Conservation (phyloP, 768 basidiomycete species). For the Russula lepida region DNA sequence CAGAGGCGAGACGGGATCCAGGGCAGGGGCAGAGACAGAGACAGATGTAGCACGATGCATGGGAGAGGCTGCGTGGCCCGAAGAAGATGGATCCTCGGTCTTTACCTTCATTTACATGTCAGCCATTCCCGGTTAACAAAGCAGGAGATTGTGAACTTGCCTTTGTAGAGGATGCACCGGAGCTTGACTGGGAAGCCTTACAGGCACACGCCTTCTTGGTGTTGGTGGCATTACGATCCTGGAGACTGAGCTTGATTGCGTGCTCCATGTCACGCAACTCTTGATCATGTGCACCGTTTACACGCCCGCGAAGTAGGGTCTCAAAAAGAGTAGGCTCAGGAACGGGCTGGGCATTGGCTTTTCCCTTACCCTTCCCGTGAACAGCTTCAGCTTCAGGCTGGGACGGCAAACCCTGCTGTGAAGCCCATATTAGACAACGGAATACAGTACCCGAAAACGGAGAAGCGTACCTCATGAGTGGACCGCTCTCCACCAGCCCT, state of each 20-base stretch:
- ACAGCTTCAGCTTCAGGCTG: not conserved
- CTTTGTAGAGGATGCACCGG: slow-evolving; percentile 3
- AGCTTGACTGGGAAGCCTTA: not conserved
- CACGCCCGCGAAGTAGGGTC: not conserved
- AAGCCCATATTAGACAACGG: not conserved
- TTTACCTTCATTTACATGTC: not conserved
- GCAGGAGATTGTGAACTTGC: not conserved
- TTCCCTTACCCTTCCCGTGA: not conserved
- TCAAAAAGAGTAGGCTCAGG: not conserved
- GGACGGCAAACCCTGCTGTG: not conserved
- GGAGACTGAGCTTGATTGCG: slow-evolving; percentile 13
- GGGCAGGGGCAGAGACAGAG: not conserved
- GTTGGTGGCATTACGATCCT: slow-evolving; percentile 2
- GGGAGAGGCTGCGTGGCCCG: not conserved
- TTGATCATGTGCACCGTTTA: not conserved
- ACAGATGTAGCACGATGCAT: not conserved
- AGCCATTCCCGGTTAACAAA: not conserved
- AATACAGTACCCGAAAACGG: no score
- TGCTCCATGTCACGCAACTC: slow-evolving; percentile 2
- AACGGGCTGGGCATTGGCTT: not conserved
- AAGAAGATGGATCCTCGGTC: not conserved
- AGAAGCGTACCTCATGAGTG: not conserved
- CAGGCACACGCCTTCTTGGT: not conserved
- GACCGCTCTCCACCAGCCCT: not conserved
- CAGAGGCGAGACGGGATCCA: not conserved